Evolutionary conservation across 2,329 filamentous ascomycete genomes (phyloP).

Genomic region (Macrophomina pseudophaseolina): DNA sequence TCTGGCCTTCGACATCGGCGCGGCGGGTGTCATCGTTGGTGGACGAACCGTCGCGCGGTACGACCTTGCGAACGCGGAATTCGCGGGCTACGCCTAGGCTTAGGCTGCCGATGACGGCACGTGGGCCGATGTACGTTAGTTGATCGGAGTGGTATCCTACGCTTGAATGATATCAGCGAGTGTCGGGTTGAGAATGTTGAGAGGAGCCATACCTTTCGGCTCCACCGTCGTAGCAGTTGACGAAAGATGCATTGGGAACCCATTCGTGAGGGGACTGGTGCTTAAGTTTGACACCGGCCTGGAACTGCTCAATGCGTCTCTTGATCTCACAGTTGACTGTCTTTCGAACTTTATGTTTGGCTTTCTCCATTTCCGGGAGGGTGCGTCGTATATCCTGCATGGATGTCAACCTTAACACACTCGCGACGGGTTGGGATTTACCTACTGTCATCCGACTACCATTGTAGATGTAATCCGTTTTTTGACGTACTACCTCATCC

Average conservation of each 20-base stretch:
- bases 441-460: conserved; percentile 66
- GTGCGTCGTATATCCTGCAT: conserved; percentile 70
- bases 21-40: conserved; percentile 37
- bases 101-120: conserved; percentile 85
- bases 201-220: conserved; percentile 38
- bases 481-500: conserved; percentile 72
- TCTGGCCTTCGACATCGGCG: conserved; percentile 77
- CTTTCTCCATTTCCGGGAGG: conserved; percentile 73
- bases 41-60: conserved; percentile 62
- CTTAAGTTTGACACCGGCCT: conserved; percentile 72
- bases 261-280: conserved; percentile 76
- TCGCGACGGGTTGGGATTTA: conserved; percentile 34
- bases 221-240: conserved; percentile 89
- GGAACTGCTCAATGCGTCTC: conserved; percentile 68
- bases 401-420: background rate
- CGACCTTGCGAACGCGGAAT: conserved; percentile 81
- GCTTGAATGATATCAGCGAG: conserved; percentile 31
- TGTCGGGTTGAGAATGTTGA: background rate
- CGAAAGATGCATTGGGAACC: conserved; percentile 88
- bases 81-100: conserved; percentile 92
- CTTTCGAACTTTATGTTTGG: conserved; percentile 71
- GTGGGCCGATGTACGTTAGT: conserved; percentile 88
- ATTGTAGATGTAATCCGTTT: conserved; percentile 84
- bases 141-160: conserved; percentile 95
- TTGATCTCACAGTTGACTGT: conserved; percentile 81